phyloP scores from a whole-genome alignment of 352 stramenopile species.

The Phytopythium chamaehyphon region DNA sequence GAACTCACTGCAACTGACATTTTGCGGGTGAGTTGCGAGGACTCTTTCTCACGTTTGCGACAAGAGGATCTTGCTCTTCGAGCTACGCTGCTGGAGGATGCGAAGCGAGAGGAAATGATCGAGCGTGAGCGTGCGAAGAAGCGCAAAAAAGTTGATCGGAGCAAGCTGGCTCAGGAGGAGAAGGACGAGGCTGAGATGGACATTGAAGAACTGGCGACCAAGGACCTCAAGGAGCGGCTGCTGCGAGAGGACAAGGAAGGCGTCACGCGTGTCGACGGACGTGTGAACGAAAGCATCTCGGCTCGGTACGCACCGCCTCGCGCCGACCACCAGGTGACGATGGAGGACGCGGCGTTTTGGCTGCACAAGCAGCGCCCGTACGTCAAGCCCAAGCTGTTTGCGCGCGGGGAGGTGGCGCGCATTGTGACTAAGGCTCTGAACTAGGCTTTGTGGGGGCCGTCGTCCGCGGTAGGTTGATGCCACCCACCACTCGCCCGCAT shows the following conservation, averaged over 20 bases:
- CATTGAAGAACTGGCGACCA: slow-evolving; percentile 73
- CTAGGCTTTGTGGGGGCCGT: slow-evolving; percentile 13
- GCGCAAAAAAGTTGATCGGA: slow-evolving; percentile 82
- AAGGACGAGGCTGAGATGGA: slow-evolving; percentile 87
- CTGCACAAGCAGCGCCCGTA: slow-evolving; percentile 83
- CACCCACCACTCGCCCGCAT: too few species aligned
- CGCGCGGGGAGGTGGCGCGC: slow-evolving; percentile 70
- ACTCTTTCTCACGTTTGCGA: slow-evolving; percentile 62
- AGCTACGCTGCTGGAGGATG: slow-evolving; percentile 64
- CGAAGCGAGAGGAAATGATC: slow-evolving; percentile 63
- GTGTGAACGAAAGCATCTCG: slow-evolving; percentile 80
- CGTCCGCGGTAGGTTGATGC: slow-evolving; percentile 1
- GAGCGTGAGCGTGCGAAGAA: slow-evolving; percentile 84
- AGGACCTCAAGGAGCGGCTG: slow-evolving; percentile 79
- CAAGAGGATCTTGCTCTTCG: slow-evolving; percentile 66
- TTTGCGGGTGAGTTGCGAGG: slow-evolving; percentile 79
- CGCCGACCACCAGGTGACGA: slow-evolving; percentile 70
- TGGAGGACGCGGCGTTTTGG: slow-evolving; percentile 82
- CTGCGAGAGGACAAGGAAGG: slow-evolving; percentile 74
- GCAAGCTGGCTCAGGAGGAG: slow-evolving; percentile 72
- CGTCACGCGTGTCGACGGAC: slow-evolving; percentile 64
- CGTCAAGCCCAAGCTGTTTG: slow-evolving; percentile 78
- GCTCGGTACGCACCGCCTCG: slow-evolving; percentile 37
- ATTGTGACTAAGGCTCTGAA: slow-evolving; percentile 79
- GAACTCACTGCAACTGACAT: slow-evolving; percentile 78